These are phyloP conservation scores for Macrocybe gigantea DNA, from an alignment of 768 basidiomycete genomes.

Conservation along the genomic window DNA sequence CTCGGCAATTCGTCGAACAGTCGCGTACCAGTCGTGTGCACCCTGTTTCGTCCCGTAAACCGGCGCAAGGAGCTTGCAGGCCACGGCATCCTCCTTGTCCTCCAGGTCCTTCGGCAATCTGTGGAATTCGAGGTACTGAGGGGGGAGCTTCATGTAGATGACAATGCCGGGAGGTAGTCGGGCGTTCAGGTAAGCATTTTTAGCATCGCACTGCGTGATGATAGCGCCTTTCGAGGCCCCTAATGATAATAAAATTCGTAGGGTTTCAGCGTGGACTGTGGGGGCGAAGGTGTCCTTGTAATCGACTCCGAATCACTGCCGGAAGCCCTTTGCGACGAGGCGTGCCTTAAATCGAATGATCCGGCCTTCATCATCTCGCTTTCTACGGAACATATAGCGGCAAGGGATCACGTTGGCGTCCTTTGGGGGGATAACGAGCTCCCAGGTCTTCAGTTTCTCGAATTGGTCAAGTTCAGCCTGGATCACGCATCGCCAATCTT, in stretches of 20 bases:
- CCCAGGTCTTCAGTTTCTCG: no score
- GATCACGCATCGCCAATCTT: no score
- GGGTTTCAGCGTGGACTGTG: slow-evolving; percentile 14
- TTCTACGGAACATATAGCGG: slow-evolving; percentile 25
- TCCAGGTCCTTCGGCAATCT: no score
- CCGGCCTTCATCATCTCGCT: slow-evolving; percentile 27
- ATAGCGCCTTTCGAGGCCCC: slow-evolving; percentile 6
- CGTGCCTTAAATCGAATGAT: slow-evolving; percentile 34
- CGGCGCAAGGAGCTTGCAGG: slow-evolving; percentile 17
- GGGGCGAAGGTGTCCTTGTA: slow-evolving; percentile 33
- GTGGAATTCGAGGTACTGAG: no score
- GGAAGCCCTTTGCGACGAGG: slow-evolving; percentile 35
- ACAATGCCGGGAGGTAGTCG: no score
- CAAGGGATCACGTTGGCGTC: no score
- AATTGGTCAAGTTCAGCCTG: no score
- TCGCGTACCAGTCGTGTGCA: slow-evolving; percentile 13
- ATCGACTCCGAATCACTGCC: slow-evolving; percentile 32
- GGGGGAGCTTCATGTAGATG: no score
- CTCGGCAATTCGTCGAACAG: slow-evolving; percentile 4
- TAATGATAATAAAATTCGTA: slow-evolving; percentile 16
- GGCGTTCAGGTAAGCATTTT: no score
- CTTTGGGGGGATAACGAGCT: no score
- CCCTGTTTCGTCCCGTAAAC: slow-evolving; percentile 18
- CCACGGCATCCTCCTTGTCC: slow-evolving; percentile 10
- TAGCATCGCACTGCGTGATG: no score